A percentile compares a stretch with the other conserved stretches of the same genome.
Evolutionary conservation across 352 stramenopile genomes (phyloP).

Genomic region (Pythium phragmiticola): DNA sequence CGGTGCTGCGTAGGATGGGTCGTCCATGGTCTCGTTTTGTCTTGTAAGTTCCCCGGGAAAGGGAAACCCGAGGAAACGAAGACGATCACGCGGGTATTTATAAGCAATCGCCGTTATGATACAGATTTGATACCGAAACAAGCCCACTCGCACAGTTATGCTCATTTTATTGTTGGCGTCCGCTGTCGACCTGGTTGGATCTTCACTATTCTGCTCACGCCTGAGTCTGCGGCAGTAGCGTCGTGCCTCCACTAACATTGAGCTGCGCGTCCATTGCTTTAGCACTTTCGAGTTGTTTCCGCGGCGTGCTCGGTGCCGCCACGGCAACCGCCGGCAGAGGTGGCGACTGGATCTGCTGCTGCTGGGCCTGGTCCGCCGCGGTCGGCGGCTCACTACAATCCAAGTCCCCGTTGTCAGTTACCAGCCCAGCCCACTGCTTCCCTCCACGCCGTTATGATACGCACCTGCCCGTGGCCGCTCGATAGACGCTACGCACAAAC

Average conservation of each 20-base stretch:
- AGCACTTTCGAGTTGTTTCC: slow-evolving; percentile 34
- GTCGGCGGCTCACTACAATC: slow-evolving; percentile 33
- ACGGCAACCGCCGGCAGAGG: not conserved
- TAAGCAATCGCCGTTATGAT: no score
- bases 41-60: no score
- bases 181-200: no score
- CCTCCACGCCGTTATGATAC: not conserved
- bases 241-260: slow-evolving; percentile 7
- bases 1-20: not conserved
- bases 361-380: not conserved
- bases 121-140: no score
- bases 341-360: slow-evolving; percentile 9
- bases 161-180: no score
- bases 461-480: slow-evolving; percentile 48
- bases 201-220: not conserved
- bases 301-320: slow-evolving; percentile 34
- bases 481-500: slow-evolving; percentile 56
- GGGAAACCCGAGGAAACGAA: no score
- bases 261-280: slow-evolving; percentile 29
- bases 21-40: not conserved
- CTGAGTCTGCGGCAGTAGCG: not conserved
- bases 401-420: slow-evolving; percentile 8
- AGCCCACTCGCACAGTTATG: no score
- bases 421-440: not conserved
- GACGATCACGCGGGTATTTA: no score